Percentiles rank a stretch among this genome's conserved stretches.
Conservation (phyloP, 2,329 filamentous ascomycete species). For the Fusarium falciforme region DNA sequence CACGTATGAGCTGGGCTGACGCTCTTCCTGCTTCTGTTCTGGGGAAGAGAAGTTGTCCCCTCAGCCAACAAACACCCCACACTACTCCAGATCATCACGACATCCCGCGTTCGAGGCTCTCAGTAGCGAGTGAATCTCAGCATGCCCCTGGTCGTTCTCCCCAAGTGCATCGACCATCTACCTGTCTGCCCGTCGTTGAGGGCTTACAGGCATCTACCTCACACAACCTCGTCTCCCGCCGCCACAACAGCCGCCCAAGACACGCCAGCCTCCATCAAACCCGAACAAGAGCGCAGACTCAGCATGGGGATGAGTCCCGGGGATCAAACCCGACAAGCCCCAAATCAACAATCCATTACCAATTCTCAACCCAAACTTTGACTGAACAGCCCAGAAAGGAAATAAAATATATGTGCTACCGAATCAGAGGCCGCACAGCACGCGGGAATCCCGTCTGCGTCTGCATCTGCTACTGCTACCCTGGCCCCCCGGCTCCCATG, state of each 20-base stretch:
- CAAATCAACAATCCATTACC: constrained; percentile 37
- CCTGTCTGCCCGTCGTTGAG: neutral
- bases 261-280: constrained; percentile 17
- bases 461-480: constrained; percentile 20
- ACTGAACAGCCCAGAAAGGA: constrained; percentile 26
- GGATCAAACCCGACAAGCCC: constrained; percentile 21
- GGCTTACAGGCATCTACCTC: neutral
- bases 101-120: constrained; percentile 12
- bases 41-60: neutral
- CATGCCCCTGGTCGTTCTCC: neutral
- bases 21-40: constrained; percentile 3
- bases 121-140: neutral
- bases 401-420: constrained; percentile 16
- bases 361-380: constrained; percentile 31
- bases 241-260: constrained; percentile 2
- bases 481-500: constrained; percentile 20
- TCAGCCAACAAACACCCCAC: constrained; percentile 26
- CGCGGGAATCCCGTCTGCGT: constrained; percentile 33
- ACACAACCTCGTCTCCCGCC: constrained; percentile 4
- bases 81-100: constrained; percentile 5
- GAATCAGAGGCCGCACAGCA: constrained; percentile 34
- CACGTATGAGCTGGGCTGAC: constrained; percentile 26
- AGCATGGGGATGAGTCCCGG: constrained; percentile 8
- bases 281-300: constrained; percentile 1
- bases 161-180: neutral